Evolutionary conservation across 768 basidiomycete species (phyloP), one percentile per base, ranked within the genome.

Genomic region (Phylloporus rhodoxanthus): DNA sequence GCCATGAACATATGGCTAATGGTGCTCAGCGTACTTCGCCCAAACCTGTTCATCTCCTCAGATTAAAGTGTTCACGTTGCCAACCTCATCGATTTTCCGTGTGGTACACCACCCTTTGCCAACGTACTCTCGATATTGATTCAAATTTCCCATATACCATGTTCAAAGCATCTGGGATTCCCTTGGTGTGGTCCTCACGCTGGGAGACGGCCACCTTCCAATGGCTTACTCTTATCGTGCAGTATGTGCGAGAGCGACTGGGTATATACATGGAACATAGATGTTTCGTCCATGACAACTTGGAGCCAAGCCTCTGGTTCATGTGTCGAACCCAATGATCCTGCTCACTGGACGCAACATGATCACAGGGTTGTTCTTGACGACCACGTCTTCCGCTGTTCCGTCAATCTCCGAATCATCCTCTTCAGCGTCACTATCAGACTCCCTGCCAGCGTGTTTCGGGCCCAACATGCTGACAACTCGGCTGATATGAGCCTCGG

Each of bases 391-490:
- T 47, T 73, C 71, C 2, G 67, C 61, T 25, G 69, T 68, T 36
- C 75, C 72, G 51, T 76, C 79, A 51, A 73, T 59, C 50, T 78
- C 72, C 10, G 66, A 77, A 47, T 79, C 81, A 26, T 70, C 69
- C 5, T 80, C 80, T 40, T 70, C 71, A 5, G 75, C 79, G 37
- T 82, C 84, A 56, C 84, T 85, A 55, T 84, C 84, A 2, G 80
- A 77, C 20, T 72, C 68, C 46, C 74, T 62, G 21, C 77, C 67
- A 30, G 75, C 65, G 47, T 77, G 75, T 32, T 78, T 77, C 11
- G 78, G 56, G 2, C 81, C 81, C 45, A 84, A 76, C 67, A 85
- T 79, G 56, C 83, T 85, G 55, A 83, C 73, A 2, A 82, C 77
- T 68, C 53, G 71, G 46, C 49, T 68, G 30, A 70, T 72, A 37